Base-by-base conservation (phyloP, 106 monocot genomes). In the Platanthera zijinensis region DNA sequence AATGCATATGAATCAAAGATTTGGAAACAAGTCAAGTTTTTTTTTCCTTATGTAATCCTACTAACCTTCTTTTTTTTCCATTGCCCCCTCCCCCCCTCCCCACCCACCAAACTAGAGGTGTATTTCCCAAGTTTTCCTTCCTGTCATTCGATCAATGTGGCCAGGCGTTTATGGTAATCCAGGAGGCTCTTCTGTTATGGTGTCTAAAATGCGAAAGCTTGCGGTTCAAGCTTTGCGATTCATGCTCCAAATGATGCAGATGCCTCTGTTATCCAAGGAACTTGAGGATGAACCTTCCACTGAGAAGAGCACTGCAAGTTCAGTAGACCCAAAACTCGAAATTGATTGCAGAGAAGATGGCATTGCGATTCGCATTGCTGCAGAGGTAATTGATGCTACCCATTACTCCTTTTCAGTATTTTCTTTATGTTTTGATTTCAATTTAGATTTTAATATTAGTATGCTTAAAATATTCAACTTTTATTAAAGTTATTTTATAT, bases 181-280 rank as follows among this genome's bases (percentile, higher is more conserved):
- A 48, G 84, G 85, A 6, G 96, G 93, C 10, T 77, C 84, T 63
- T 0, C 67, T 51, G 52, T 59, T 47, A 3, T 64, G 4, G 85
- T 91, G 28, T 96, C 90, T 51, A 90, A 75, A 82, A 72, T 85
- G 87, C 86, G 94, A 68, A 94, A 94, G 69, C 82, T 85, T 53
- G 92, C 97, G 7, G 57, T 81, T 49, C 86, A 90, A 72, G 94
- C 72, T 18, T 81, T 90, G 59, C 87, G 86, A 49, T 99, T 94
- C 81, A 86, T 99, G 91, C 48, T 99, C 71, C 97, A 92, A 82
- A 94, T 99, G 97, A 86, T 99, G 75, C 97, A 94, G 84, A 84
- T 74, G 64, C 89, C 89, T 72, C 32, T 94, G 10, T 81, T 87
- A 66, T 78, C 83, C 13, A 76, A 80, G 7, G 84, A 85, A 75